Base-by-base conservation (phyloP, 176 grass and related monocot genomes). In the Raddia distichophylla region DNA sequence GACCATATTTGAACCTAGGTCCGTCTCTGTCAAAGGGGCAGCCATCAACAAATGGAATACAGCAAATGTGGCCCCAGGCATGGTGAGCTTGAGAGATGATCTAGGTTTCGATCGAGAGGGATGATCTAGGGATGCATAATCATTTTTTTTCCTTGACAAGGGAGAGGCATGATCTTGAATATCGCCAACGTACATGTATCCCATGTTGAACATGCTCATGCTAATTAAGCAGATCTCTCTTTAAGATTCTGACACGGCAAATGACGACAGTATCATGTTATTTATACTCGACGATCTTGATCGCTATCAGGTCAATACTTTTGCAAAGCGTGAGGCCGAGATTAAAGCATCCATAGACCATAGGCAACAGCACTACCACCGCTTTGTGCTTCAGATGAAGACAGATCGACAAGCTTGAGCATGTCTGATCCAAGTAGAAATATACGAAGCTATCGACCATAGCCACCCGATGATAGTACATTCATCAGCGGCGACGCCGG, bases 201-300 rank as follows among this genome's bases (percentile, higher is more conserved):
- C 37, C 44, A 54, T 71, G 20, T 48, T 62, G 56, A 64, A 6
- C 65, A 46, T 60, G 42, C 50, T 72, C 9, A 19, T 57, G 42
- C 32, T 71, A 78, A 59, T 18, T 71, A 78, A 59, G 10, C 9
- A 15, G 33, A 18, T 79, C 33, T 71, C 55, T 22, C 50, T 79
- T 8, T 8, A 69, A 56, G 77, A 73, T 66, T 56, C 5, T 81
- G 64, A 70, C 81, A 19, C 42, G 51, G 71, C 35, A 82, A 85
- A 84, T 52, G 43, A 66, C 10, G 49, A 82, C 50, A 77, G 49
- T 53, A 86, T 78, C 58, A 73, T 89, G 42, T 22, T 43, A 43
- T 44, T 54, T 61, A 8, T 20, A 46, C 49, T 33, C 58, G 40
- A 53, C 54, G 66, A 44, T 66, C 72, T 49, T 43, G 14, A 77